Conservation (phyloP, 352 stramenopile genomes). For the Discostella stelligera region DNA sequence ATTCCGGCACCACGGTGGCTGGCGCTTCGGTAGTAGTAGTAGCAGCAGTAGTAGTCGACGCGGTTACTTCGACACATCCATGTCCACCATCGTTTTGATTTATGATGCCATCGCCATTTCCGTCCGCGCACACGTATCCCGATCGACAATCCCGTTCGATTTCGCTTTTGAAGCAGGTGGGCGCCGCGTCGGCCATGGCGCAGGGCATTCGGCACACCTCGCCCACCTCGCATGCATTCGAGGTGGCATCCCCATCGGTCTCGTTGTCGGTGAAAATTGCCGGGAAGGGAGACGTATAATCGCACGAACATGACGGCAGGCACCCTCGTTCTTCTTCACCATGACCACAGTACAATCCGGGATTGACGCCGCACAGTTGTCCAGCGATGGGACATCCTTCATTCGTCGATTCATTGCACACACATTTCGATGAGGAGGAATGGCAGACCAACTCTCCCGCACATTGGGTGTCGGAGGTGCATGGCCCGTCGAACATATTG, state of each 20-base stretch:
- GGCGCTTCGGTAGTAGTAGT: neutral
- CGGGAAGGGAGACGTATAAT: neutral
- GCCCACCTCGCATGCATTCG: constrained; percentile 7
- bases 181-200: constrained; percentile 11
- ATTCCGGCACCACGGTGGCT: neutral
- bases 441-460: neutral
- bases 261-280: neutral
- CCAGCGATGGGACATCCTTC: constrained; percentile 7
- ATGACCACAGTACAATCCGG: neutral
- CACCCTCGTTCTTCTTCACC: neutral
- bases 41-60: neutral
- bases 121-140: neutral
- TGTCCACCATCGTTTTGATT: neutral
- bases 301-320: neutral
- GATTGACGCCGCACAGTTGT: neutral
- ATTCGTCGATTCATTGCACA: neutral
- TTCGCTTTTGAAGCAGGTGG: constrained; percentile 2
- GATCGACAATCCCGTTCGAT: neutral
- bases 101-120: neutral
- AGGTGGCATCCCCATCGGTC: neutral
- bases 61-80: neutral
- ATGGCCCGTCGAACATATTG: neutral
- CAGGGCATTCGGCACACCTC: constrained; percentile 5
- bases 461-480: neutral
- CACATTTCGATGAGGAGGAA: neutral